Evolutionary conservation across 352 stramenopile genomes (phyloP).

Genomic region (Phytophthora vignae): DNA sequence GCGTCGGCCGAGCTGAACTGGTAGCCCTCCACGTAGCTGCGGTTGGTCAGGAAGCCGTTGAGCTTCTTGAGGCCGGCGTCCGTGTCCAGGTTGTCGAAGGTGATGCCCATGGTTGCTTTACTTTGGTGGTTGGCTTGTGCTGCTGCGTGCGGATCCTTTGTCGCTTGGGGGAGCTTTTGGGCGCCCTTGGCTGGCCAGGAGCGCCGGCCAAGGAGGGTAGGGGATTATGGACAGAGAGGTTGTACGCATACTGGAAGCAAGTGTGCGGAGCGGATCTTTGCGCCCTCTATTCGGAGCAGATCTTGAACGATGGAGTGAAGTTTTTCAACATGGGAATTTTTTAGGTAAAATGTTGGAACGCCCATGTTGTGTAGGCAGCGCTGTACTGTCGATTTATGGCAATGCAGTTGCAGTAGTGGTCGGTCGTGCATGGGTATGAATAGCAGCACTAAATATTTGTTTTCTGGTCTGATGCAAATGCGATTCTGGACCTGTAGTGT

Average conservation of each 20-base stretch:
- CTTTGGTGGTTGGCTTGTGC: slow-evolving; percentile 28
- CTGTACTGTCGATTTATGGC: no score
- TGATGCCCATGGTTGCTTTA: slow-evolving; percentile 53
- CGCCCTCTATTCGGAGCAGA: slow-evolving; percentile 12
- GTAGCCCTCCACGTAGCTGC: slow-evolving; percentile 85
- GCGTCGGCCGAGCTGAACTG: slow-evolving; percentile 74
- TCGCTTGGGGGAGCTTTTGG: slow-evolving; percentile 11
- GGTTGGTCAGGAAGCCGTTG: slow-evolving; percentile 81
- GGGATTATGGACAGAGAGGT: slow-evolving; percentile 15
- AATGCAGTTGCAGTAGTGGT: no score
- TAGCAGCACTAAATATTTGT: background rate
- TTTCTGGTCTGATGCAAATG: background rate
- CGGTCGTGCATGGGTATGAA: no score
- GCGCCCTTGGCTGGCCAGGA: slow-evolving; percentile 45
- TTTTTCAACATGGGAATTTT: background rate
- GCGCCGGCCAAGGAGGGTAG: slow-evolving; percentile 1
- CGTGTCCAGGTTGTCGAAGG: slow-evolving; percentile 72
- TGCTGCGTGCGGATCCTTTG: background rate
- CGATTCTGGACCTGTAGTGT: background rate
- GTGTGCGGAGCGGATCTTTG: slow-evolving; percentile 19
- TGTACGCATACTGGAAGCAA: slow-evolving; percentile 28
- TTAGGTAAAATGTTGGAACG: no score
- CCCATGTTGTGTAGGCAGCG: no score
- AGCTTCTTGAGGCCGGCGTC: slow-evolving; percentile 78
- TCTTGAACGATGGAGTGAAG: slow-evolving; percentile 7